These are phyloP conservation scores for Hamigera avellanea DNA, from an alignment of 495 filamentous ascomycete genomes.

Conservation along the genomic window DNA sequence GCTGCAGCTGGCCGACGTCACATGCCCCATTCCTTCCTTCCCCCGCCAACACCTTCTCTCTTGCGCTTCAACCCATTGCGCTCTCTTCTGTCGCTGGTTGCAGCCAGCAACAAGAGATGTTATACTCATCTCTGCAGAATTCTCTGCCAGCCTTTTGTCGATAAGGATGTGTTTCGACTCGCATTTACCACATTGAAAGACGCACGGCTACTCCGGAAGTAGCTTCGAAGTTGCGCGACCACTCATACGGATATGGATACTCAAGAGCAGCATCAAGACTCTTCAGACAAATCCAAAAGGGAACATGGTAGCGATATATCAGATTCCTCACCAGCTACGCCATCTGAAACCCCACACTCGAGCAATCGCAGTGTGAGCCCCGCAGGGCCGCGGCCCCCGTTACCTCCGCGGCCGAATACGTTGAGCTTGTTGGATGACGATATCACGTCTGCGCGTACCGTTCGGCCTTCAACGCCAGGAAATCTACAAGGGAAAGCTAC, in stretches of 20 bases:
- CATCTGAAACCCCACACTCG: background rate
- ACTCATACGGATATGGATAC: background rate
- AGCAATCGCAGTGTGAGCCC: constrained; percentile 16
- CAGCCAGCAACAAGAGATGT: too few species aligned
- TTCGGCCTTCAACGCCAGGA: constrained; percentile 16
- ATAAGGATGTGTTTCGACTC: too few species aligned
- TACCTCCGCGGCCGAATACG: constrained; percentile 55
- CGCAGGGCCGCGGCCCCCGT: constrained; percentile 43
- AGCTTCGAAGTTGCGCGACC: background rate
- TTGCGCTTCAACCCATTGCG: too few species aligned
- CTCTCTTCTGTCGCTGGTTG: too few species aligned
- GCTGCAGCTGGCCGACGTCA: too few species aligned
- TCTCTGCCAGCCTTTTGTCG: too few species aligned
- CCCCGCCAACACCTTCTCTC: too few species aligned
- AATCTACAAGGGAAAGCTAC: constrained; percentile 63
- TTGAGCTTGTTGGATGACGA: constrained; percentile 31
- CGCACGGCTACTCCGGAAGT: background rate
- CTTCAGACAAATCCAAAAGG: background rate
- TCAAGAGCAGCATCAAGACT: background rate
- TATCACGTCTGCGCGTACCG: constrained; percentile 11
- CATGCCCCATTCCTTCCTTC: too few species aligned
- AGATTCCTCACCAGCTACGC: too few species aligned
- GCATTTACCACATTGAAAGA: background rate
- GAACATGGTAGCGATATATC: too few species aligned
- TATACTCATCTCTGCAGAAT: too few species aligned